Evolutionary conservation across 139 green algal genomes (phyloP).

Genomic region (Limnomonas spitsbergensis): DNA sequence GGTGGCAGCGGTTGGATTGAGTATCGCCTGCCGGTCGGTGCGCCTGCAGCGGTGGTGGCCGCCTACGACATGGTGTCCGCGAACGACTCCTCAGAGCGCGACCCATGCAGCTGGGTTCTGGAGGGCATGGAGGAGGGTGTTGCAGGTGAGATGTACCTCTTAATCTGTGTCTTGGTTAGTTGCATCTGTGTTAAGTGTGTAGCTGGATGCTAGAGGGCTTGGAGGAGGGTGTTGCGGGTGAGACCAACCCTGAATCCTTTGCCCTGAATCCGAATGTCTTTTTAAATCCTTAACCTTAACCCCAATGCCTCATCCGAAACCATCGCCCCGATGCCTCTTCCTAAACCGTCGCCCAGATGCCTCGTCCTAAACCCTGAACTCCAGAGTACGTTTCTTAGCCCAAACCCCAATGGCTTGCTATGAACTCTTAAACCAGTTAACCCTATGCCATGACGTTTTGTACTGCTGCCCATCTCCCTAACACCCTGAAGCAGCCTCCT

Average conservation of each 20-base stretch:
- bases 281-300: not conserved
- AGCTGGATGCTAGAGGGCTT: conserved; percentile 60
- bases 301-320: not conserved
- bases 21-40: conserved; percentile 41
- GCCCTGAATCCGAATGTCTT: not conserved
- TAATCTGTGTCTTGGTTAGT: too few relatives aligned
- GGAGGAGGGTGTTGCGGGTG: not conserved
- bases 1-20: conserved; percentile 59
- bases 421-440: not conserved
- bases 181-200: too few relatives aligned
- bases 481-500: not conserved
- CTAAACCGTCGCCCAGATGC: not conserved
- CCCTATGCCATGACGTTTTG: not conserved
- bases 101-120: conserved; percentile 61
- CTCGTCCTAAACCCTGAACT: not conserved
- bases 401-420: not conserved
- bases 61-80: conserved; percentile 64
- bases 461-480: too few relatives aligned
- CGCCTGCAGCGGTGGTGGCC: conserved; percentile 4
- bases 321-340: too few relatives aligned
- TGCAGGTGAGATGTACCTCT: not conserved
- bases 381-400: not conserved
- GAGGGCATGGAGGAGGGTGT: conserved; percentile 39
- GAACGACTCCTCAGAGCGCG: conserved; percentile 64
- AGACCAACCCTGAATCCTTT: too few relatives aligned